Evolutionary conservation across 1,284 basidiomycete genomes (phyloP).

Genomic region (Austroboletus niveus): DNA sequence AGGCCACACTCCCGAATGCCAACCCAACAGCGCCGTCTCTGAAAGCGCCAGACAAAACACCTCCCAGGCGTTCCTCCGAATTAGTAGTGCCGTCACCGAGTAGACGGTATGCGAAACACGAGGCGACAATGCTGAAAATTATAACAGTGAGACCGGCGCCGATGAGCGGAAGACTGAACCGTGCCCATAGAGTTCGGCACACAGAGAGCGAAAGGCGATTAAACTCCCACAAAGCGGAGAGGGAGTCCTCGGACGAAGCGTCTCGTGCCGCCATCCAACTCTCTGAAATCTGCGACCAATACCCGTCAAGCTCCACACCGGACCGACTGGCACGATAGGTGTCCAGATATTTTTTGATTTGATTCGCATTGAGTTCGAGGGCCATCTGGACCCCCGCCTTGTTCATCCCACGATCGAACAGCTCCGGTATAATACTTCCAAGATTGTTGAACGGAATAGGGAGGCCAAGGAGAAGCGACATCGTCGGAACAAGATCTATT

Average conservation of each 20-base stretch:
- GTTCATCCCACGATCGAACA: constrained; percentile 57
- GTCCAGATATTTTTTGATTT: constrained; percentile 77
- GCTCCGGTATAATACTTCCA: constrained; percentile 87
- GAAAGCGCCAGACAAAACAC: constrained; percentile 32
- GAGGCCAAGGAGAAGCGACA: constrained; percentile 89
- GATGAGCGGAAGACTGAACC: constrained; percentile 85
- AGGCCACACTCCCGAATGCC: constrained; percentile 39
- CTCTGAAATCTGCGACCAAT: constrained; percentile 52
- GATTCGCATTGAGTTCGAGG: constrained; percentile 70
- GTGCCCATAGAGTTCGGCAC: constrained; percentile 91
- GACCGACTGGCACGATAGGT: constrained; percentile 70
- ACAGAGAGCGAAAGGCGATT: constrained; percentile 63
- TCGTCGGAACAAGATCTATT: constrained; percentile 90
- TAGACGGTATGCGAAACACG: constrained; percentile 48
- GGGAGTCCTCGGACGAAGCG: constrained; percentile 29
- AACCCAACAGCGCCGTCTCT: constrained; percentile 42
- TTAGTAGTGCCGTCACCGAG: constrained; percentile 27
- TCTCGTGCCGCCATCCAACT: constrained; percentile 44
- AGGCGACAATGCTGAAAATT: constrained; percentile 43
- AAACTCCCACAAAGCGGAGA: constrained; percentile 50
- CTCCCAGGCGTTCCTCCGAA: constrained; percentile 36
- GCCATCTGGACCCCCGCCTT: constrained; percentile 47
- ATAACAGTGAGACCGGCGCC: constrained; percentile 59
- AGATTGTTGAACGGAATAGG: constrained; percentile 97
- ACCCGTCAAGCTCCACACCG: constrained; percentile 68